phyloP scores from a whole-genome alignment of 2,329 filamentous ascomycete species.

The Pyricularia sp. region DNA sequence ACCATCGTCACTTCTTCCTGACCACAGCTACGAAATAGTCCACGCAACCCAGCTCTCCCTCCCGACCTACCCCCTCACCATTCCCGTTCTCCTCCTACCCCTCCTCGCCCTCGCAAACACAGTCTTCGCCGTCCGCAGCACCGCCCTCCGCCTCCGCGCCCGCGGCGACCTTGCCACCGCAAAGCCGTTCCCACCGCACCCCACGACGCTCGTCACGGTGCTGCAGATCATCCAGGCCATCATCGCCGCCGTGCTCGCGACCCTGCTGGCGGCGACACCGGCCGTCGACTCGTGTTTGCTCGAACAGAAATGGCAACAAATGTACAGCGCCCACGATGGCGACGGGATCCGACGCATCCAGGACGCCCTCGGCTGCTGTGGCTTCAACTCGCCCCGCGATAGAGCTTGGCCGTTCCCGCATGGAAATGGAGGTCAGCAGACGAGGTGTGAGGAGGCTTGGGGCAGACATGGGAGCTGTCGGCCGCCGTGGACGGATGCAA shows the following conservation, averaged over 20 bases:
- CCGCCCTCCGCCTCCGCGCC: not conserved
- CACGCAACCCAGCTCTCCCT: slow-evolving; percentile 9
- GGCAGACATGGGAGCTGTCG: slow-evolving; percentile 38
- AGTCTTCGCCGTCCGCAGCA: not conserved
- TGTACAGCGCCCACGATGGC: slow-evolving; percentile 43
- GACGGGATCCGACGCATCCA: slow-evolving; percentile 49
- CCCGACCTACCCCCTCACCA: slow-evolving; percentile 10
- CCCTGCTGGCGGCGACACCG: slow-evolving; percentile 26
- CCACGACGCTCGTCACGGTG: not conserved
- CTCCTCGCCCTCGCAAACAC: slow-evolving; percentile 7
- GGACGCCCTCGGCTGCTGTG: slow-evolving; percentile 58
- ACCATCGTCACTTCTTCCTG: not conserved
- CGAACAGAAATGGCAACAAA: slow-evolving; percentile 42
- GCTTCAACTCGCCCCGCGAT: slow-evolving; percentile 47
- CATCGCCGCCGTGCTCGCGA: slow-evolving; percentile 32
- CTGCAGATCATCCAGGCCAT: slow-evolving; percentile 14
- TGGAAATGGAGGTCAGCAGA: slow-evolving; percentile 11
- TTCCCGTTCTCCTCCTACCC: slow-evolving; percentile 8
- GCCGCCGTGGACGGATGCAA: slow-evolving; percentile 43
- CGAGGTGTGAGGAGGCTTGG: slow-evolving; percentile 35
- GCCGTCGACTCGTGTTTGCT: slow-evolving; percentile 36
- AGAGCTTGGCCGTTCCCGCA: slow-evolving; percentile 52
- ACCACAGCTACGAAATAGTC: slow-evolving; percentile 11
- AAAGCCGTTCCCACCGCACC: not conserved
- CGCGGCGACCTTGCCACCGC: not conserved